phyloP scores from a whole-genome alignment of 73 alveolate genomes.

The Blepharisma japonicum region DNA sequence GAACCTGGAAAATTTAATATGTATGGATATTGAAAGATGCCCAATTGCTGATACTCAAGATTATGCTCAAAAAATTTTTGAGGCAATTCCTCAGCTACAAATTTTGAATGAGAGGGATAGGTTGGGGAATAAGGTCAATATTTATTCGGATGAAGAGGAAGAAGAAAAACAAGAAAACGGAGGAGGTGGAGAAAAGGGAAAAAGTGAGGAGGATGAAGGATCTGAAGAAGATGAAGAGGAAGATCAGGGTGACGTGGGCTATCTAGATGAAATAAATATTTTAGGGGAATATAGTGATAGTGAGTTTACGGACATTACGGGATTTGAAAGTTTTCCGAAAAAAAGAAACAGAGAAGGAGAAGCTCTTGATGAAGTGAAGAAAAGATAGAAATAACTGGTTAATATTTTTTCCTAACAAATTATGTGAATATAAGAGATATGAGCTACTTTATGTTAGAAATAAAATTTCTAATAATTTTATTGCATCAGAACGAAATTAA shows the following conservation, averaged over 20 bases:
- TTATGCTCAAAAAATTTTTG: slow-evolving; percentile 35
- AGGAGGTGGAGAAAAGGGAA: slow-evolving; percentile 13
- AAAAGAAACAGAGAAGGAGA: too few relatives aligned
- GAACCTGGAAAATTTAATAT: slow-evolving; percentile 31
- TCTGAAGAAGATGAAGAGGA: slow-evolving; percentile 34
- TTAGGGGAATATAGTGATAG: too few relatives aligned
- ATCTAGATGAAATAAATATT: slow-evolving; percentile 28
- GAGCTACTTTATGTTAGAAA: too few relatives aligned
- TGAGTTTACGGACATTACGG: too few relatives aligned
- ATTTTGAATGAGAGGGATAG: slow-evolving; percentile 34
- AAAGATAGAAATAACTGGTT: too few relatives aligned
- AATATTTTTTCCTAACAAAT: too few relatives aligned
- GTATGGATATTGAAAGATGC: slow-evolving; percentile 33
- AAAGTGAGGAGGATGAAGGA: slow-evolving; percentile 30
- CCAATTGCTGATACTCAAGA: slow-evolving; percentile 34
- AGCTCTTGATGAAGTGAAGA: too few relatives aligned
- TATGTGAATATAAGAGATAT: too few relatives aligned
- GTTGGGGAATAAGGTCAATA: slow-evolving; percentile 35
- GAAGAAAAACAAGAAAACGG: slow-evolving; percentile 32
- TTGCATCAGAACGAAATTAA: too few relatives aligned
- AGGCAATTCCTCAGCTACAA: slow-evolving; percentile 28
- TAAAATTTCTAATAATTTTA: too few relatives aligned
- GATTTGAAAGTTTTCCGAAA: too few relatives aligned
- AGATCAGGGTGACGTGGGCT: slow-evolving; percentile 20
- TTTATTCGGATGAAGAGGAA: slow-evolving; percentile 36